A percentile compares a stretch with the other conserved stretches of the same genome.
These are phyloP conservation scores for Collybia sordida DNA, from an alignment of 768 basidiomycete species.

Conservation along the genomic window DNA sequence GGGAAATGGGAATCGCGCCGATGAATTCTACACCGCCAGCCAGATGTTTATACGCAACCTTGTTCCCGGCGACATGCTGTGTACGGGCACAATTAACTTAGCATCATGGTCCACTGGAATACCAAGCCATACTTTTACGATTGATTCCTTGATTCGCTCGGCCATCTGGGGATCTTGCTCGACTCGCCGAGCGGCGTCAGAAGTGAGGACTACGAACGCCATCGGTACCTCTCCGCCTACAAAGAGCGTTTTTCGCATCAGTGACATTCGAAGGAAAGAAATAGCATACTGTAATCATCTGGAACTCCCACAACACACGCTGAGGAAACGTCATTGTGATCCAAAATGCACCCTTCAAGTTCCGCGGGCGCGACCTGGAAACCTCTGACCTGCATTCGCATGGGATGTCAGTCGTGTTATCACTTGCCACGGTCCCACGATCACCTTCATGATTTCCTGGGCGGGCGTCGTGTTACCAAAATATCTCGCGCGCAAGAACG, in stretches of 20 bases:
- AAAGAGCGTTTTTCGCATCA: slow-evolving; percentile 1
- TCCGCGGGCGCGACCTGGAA: slow-evolving; percentile 79
- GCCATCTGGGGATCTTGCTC: slow-evolving; percentile 24
- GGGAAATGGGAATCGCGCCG: slow-evolving; percentile 57
- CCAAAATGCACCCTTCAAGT: slow-evolving; percentile 64
- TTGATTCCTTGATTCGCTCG: slow-evolving; percentile 40
- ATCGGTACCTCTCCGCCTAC: slow-evolving; percentile 66
- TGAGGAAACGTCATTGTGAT: slow-evolving; percentile 58
- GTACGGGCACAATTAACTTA: neutral
- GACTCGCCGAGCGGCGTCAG: slow-evolving; percentile 36
- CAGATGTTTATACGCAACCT: slow-evolving; percentile 57
- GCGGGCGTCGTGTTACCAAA: neutral
- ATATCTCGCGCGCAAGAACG: neutral
- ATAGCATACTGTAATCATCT: slow-evolving; percentile 59
- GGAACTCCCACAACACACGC: slow-evolving; percentile 65
- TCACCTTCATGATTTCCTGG: slow-evolving; percentile 48
- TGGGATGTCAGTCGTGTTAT: slow-evolving; percentile 22
- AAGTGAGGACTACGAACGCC: slow-evolving; percentile 60
- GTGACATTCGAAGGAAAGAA: neutral
- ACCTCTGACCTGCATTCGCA: slow-evolving; percentile 53
- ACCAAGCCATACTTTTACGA: slow-evolving; percentile 40
- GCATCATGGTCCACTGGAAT: no score
- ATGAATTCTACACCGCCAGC: slow-evolving; percentile 60
- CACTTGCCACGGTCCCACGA: no score
- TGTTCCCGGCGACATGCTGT: slow-evolving; percentile 55